Percentiles rank a stretch among this genome's conserved stretches.
Conservation (phyloP, 1,284 basidiomycete genomes). For the Papiliotrema flavescens region DNA sequence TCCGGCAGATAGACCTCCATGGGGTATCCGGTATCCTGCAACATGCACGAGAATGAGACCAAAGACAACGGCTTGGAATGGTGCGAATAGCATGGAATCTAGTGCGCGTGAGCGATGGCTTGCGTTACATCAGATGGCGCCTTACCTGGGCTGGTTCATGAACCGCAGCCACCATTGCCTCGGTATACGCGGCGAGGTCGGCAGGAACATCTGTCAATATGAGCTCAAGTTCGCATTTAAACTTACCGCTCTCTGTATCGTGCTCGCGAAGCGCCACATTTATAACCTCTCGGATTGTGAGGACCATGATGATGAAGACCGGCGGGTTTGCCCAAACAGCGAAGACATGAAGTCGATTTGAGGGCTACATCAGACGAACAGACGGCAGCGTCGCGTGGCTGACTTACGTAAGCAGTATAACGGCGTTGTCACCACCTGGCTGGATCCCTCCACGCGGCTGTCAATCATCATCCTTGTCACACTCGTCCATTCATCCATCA, state of each 20-base stretch:
- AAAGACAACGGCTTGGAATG: slow-evolving; percentile 29
- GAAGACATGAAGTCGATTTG: too few species aligned
- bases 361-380: too few species aligned
- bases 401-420: too few species aligned
- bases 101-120: neutral
- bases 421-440: too few species aligned
- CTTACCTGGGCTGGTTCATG: neutral
- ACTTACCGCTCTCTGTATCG: slow-evolving; percentile 9
- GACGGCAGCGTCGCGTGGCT: too few species aligned
- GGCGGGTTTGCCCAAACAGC: too few species aligned
- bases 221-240: neutral
- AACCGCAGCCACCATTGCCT: too few species aligned
- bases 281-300: slow-evolving; percentile 25
- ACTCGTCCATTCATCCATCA: neutral
- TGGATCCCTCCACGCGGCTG: too few species aligned
- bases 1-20: slow-evolving; percentile 45
- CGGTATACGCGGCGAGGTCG: neutral
- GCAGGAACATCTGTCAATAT: neutral
- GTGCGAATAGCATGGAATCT: slow-evolving; percentile 30
- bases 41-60: slow-evolving; percentile 42
- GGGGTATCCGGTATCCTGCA: slow-evolving; percentile 49
- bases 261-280: slow-evolving; percentile 36
- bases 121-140: neutral
- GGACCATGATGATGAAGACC: neutral
- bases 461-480: neutral